Conservation (phyloP, 345 rosid genomes). For the Camelina hispida region DNA sequence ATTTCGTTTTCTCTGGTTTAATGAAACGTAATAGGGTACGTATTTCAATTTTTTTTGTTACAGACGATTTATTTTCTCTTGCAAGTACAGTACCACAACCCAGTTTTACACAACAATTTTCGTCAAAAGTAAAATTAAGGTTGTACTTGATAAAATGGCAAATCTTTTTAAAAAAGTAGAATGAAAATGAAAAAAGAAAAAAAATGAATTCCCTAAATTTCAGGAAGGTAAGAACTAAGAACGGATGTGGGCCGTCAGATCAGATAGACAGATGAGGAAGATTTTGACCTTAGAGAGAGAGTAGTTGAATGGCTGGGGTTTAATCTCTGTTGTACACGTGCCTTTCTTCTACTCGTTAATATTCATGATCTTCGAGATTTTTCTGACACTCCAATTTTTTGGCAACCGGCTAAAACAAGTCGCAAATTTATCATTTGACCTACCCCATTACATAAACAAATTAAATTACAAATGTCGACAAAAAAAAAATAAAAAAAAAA, state of each 20-base stretch:
- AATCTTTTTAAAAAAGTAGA: not conserved
- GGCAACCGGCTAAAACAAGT: conserved; percentile 39
- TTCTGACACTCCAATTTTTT: conserved; percentile 35
- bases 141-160: not conserved
- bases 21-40: too few species aligned
- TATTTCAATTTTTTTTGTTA: too few species aligned
- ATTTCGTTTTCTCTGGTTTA: too few species aligned
- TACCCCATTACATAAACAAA: conserved; percentile 35
- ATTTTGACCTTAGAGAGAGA: conserved; percentile 20
- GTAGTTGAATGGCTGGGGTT: conserved; percentile 42
- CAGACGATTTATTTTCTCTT: too few species aligned
- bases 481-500: not conserved
- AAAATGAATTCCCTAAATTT: conserved; percentile 21
- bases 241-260: conserved; percentile 38
- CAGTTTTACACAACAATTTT: too few species aligned
- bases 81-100: too few species aligned
- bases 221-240: conserved; percentile 31
- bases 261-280: conserved; percentile 31
- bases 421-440: conserved; percentile 20
- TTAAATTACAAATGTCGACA: not conserved
- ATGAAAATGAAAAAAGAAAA: not conserved
- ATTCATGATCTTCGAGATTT: conserved; percentile 39
- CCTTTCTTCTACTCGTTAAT: conserved; percentile 16
- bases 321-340: conserved; percentile 43
- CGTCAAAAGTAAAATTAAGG: not conserved